phyloP scores from a whole-genome alignment of 75 land plant genomes.

The Pinus albicaulis region DNA sequence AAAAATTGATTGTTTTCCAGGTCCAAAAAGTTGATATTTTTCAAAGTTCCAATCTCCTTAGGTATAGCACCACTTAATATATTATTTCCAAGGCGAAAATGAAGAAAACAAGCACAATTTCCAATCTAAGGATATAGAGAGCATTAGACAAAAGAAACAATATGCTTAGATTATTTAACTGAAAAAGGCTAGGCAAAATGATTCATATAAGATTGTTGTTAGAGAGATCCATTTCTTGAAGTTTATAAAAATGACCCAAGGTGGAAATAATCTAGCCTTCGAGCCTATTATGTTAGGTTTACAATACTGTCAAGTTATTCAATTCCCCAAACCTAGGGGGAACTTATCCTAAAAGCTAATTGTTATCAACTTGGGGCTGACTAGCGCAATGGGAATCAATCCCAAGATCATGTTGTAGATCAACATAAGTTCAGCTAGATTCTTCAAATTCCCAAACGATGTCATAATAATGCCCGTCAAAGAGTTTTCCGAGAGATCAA shows the following conservation, averaged over 20 bases:
- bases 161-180: no score
- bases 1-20: no score
- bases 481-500: slow-evolving; percentile 67
- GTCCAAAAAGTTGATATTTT: no score
- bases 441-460: slow-evolving; percentile 47
- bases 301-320: slow-evolving; percentile 38
- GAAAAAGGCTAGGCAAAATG: no score
- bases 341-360: slow-evolving; percentile 59
- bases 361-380: slow-evolving; percentile 73
- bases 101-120: no score
- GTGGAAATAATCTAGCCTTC: slow-evolving; percentile 51
- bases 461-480: slow-evolving; percentile 56
- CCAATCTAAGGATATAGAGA: no score
- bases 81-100: no score
- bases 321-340: slow-evolving; percentile 51
- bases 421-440: slow-evolving; percentile 58
- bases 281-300: slow-evolving; percentile 54
- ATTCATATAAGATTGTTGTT: no score
- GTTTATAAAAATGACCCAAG: slow-evolving; percentile 34
- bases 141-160: no score
- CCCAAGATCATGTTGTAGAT: slow-evolving; percentile 71
- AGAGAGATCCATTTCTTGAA: slow-evolving; percentile 48
- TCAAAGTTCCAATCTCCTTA: no score
- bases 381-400: slow-evolving; percentile 49
- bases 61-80: no score